Evolutionary conservation across 2,329 filamentous ascomycete species (phyloP), one percentile per base, ranked within the genome.

Genomic region (Orbilia oligospora): DNA sequence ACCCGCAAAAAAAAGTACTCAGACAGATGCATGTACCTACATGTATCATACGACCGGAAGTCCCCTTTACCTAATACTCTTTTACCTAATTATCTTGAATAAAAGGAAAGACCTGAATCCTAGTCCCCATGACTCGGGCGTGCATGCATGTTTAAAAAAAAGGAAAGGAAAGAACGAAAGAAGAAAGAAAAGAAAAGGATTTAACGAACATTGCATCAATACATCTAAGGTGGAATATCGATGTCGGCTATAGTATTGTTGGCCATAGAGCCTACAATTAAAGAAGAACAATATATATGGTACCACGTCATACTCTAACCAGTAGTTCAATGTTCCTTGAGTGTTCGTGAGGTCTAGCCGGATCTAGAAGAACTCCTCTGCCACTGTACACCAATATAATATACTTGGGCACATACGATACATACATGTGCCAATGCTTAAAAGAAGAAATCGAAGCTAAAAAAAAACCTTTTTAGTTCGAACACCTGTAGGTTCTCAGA

Each of bases 51-150:
- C 56, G 56, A 61, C 20, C 4, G 8, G 36, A 61, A 41, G 8
- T 0, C 4, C 30, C 8, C n/a, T 58, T 61, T 61, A 61, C 56
- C 33, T 44, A 61, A 44, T 61, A 27, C 16, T 24, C 5, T 41
- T 10, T 61, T 61, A 61, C 56, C 56, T 61, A 61, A 61, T 61
- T 9, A 16, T 12, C 12, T 20, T 58, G 30, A 16, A n/a, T 58
- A 58, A 58, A 12, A 14, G n/a, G n/a, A 38, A 22, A 55, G 14
- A 18, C 27, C 48, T 9, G 12, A 51, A 27, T 27, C 4, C n/a
- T 20, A 27, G 24, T 10, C 4, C n/a, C 48, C 5, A 51, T 14
- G 44, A 20, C 10, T 20, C 1, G n/a, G n/a, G 5, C 8, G n/a
- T n/a, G n/a, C n/a, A 46, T 46, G 44, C 18, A 8, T 46, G 44